These are phyloP conservation scores for Euphrasia confusa DNA, from an alignment of 257 asterid species.

Conservation along the genomic window DNA sequence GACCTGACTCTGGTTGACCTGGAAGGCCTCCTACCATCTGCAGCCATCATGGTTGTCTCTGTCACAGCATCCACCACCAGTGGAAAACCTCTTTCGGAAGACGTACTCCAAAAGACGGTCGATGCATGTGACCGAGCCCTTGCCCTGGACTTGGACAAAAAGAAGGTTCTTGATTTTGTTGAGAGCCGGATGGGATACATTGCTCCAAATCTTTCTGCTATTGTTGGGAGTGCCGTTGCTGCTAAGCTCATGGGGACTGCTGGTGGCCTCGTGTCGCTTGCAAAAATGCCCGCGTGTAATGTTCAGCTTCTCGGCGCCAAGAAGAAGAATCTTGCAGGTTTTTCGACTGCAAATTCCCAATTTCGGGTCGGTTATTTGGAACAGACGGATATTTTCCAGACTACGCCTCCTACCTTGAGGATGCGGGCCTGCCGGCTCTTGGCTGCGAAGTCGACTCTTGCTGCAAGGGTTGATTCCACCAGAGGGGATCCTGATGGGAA, in stretches of 20 bases:
- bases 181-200: conserved; percentile 96
- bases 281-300: conserved; percentile 98
- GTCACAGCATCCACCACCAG: conserved; percentile 98
- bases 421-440: conserved; percentile 90
- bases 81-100: conserved; percentile 94
- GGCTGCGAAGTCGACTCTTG: conserved; percentile 92
- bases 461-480: conserved; percentile 90
- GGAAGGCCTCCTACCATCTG: conserved; percentile 94
- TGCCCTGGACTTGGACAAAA: conserved; percentile 69
- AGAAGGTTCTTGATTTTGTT: conserved; percentile 89
- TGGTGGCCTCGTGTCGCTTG: conserved; percentile 81
- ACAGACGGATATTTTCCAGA: conserved; percentile 79
- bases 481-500: conserved; percentile 85
- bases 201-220: conserved; percentile 94
- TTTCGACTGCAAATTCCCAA: conserved; percentile 87
- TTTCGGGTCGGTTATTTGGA: conserved; percentile 87
- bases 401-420: conserved; percentile 84
- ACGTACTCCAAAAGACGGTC: conserved; percentile 70
- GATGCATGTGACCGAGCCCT: conserved; percentile 97
- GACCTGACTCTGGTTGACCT: conserved; percentile 94
- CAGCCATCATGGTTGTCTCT: conserved; percentile 92
- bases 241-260: conserved; percentile 98
- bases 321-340: conserved; percentile 83
- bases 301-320: conserved; percentile 98
- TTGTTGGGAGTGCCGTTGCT: conserved; percentile 96